Base-by-base conservation (phyloP, 2,329 filamentous ascomycete species). In the Celoporthe dispersa region DNA sequence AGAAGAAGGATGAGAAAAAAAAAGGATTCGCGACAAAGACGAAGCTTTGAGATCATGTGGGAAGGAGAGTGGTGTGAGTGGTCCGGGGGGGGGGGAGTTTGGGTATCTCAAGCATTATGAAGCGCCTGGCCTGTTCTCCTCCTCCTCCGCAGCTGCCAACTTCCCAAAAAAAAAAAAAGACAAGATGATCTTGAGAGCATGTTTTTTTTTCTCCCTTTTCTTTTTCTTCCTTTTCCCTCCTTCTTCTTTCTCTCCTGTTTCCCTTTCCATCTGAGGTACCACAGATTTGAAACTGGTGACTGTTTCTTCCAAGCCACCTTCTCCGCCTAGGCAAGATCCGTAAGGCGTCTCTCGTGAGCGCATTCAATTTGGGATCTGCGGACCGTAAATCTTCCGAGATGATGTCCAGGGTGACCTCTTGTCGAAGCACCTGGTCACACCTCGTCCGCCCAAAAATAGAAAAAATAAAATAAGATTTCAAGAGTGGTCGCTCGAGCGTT, bases 51-150 rank as follows among this genome's bases (percentile, higher is more conserved):
- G n/a, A 39, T 33, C 64, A 53, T 41, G 41, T 57, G 57, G 60
- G 62, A 63, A 62, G 16, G 51, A 66, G 53, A 14, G 14, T 16
- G 41, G 51, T 64, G 62, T 55, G 68, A 69, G 64, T 53, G 19
- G 8, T 25, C 53, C 44, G 60, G 19, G 59, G 67, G 62, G 57
- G 64, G 66, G 69, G 64, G 64, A 64, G 64, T 68, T 33, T 33
- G 71, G 73, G 69, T 71, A 73, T 73, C 73, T 71, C 68, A 68
- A 69, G 33, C 68, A 70, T 72, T 73, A 69, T 66, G 66, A 48
- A 63, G 67, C 68, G 60, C 68, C 66, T 64, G 64, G 66, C 59
- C 70, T 48, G 44, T 48, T 48, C 62, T 64, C 61, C 35, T 68
- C 68, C 66, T 68, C 48, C 55, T 68, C 63, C 53, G 59, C 41